phyloP scores from a whole-genome alignment of 345 rosid species.

The Camelina hispida region DNA sequence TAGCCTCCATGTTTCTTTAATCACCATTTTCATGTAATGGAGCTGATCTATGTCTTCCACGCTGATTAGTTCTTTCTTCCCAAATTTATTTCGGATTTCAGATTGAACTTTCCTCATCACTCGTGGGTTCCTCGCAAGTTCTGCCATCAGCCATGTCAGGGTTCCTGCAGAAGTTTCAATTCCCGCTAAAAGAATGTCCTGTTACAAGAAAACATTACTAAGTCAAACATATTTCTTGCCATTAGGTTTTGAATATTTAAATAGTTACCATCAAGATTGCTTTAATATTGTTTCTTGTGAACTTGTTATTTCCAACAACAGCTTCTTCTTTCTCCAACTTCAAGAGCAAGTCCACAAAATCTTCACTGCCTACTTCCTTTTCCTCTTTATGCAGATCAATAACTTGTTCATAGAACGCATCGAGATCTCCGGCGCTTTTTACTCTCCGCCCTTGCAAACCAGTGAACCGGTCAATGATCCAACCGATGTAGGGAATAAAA shows the following conservation, averaged over 20 bases:
- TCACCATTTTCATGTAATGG: slow-evolving; percentile 48
- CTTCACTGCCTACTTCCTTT: slow-evolving; percentile 37
- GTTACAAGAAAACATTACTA: background rate
- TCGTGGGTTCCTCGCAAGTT: slow-evolving; percentile 47
- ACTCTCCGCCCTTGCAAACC: slow-evolving; percentile 44
- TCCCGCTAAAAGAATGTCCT: slow-evolving; percentile 41
- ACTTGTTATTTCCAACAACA: slow-evolving; percentile 24
- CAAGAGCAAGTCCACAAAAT: slow-evolving; percentile 42
- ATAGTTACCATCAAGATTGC: slow-evolving; percentile 41
- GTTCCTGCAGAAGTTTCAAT: slow-evolving; percentile 29
- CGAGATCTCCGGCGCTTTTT: slow-evolving; percentile 42
- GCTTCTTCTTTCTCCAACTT: slow-evolving; percentile 39
- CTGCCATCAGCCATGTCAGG: slow-evolving; percentile 53
- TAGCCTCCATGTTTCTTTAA: slow-evolving; percentile 57
- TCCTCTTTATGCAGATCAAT: slow-evolving; percentile 51
- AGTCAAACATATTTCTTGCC: background rate
- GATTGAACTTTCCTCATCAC: slow-evolving; percentile 51
- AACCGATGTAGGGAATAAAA: slow-evolving; percentile 49
- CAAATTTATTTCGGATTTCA: slow-evolving; percentile 43
- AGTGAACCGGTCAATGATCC: slow-evolving; percentile 50
- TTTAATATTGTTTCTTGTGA: slow-evolving; percentile 42
- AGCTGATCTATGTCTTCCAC: slow-evolving; percentile 41
- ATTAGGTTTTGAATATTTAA: too few relatives aligned
- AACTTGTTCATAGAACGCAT: slow-evolving; percentile 48
- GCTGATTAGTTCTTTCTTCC: slow-evolving; percentile 34